Evolutionary conservation across 2,329 filamentous ascomycete species (phyloP).

Genomic region (Stemphylium beticola): DNA sequence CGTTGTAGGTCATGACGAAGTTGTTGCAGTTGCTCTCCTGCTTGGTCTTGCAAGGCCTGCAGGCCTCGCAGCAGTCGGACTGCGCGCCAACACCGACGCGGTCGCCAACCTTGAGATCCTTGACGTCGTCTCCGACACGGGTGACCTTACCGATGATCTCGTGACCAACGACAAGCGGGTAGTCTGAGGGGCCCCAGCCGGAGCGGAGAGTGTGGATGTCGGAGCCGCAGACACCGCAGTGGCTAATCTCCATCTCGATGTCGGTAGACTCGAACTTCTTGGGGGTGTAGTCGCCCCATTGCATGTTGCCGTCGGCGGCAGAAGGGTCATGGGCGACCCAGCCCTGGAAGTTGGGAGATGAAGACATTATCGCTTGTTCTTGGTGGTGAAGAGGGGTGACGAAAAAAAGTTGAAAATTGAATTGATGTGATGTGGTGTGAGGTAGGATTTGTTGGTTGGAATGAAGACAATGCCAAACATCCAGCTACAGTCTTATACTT

Average conservation of each 20-base stretch:
- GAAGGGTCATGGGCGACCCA: constrained; percentile 61
- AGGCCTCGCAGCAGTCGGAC: constrained; percentile 56
- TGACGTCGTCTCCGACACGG: constrained; percentile 50
- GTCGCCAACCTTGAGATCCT: constrained; percentile 65
- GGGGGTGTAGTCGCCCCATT: constrained; percentile 55
- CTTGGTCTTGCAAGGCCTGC: constrained; percentile 55
- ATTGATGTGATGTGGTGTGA: not conserved
- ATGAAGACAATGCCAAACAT: not conserved
- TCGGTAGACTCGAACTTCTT: constrained; percentile 71
- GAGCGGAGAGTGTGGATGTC: constrained; percentile 46
- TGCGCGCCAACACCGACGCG: constrained; percentile 61
- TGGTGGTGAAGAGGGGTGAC: not conserved
- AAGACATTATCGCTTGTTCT: constrained; percentile 23
- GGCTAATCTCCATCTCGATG: constrained; percentile 49
- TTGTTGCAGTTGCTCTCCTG: constrained; percentile 54
- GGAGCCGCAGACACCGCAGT: constrained; percentile 46
- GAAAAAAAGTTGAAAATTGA: not conserved
- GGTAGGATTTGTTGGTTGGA: not conserved
- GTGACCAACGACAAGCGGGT: constrained; percentile 54
- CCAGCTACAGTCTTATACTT: not conserved
- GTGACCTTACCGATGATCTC: constrained; percentile 50
- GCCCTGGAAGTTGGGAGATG: constrained; percentile 57
- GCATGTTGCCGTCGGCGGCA: constrained; percentile 61
- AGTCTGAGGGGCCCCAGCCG: constrained; percentile 57
- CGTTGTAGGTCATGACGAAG: constrained; percentile 55